Conservation (phyloP, 2,329 filamentous ascomycete species). For the Tolypocladium ovalisporum region DNA sequence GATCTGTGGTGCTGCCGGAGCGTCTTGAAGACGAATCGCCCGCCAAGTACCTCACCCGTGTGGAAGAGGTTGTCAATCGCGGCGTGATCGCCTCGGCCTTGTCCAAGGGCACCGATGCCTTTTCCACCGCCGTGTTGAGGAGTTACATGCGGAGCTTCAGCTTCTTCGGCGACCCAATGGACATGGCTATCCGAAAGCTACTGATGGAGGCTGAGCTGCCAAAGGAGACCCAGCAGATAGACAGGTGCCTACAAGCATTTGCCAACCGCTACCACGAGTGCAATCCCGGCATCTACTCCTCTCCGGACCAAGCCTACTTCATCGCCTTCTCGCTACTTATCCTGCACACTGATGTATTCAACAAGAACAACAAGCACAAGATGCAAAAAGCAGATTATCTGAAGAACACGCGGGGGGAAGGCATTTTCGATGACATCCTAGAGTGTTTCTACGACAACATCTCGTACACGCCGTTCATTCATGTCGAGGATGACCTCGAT, state of each 20-base stretch:
- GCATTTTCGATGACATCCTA: conserved; percentile 85
- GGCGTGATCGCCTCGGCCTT: conserved; percentile 77
- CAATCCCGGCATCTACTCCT: conserved; percentile 89
- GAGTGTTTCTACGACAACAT: conserved; percentile 99
- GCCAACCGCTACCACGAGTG: conserved; percentile 96
- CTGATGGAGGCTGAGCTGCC: conserved; percentile 94
- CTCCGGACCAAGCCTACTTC: conserved; percentile 92
- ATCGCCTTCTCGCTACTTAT: conserved; percentile 95
- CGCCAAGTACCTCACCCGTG: conserved; percentile 72
- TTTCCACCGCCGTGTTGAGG: conserved; percentile 71
- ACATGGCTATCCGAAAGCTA: conserved; percentile 93
- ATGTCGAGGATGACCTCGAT: conserved; percentile 86
- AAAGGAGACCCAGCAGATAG: conserved; percentile 96
- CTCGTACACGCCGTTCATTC: conserved; percentile 94
- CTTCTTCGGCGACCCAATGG: conserved; percentile 94
- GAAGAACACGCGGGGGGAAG: conserved; percentile 86
- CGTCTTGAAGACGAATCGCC: conserved; percentile 81
- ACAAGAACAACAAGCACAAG: conserved; percentile 98
- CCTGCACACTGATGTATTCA: conserved; percentile 97
- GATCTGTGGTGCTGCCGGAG: conserved; percentile 62
- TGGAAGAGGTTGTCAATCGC: conserved; percentile 71
- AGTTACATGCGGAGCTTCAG: conserved; percentile 94
- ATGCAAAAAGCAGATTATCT: conserved; percentile 96
- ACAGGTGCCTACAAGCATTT: conserved; percentile 86
- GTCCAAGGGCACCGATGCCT: conserved; percentile 76